Conservation (phyloP, 2,329 filamentous ascomycete species). For the Pestalotiopsis sp. region DNA sequence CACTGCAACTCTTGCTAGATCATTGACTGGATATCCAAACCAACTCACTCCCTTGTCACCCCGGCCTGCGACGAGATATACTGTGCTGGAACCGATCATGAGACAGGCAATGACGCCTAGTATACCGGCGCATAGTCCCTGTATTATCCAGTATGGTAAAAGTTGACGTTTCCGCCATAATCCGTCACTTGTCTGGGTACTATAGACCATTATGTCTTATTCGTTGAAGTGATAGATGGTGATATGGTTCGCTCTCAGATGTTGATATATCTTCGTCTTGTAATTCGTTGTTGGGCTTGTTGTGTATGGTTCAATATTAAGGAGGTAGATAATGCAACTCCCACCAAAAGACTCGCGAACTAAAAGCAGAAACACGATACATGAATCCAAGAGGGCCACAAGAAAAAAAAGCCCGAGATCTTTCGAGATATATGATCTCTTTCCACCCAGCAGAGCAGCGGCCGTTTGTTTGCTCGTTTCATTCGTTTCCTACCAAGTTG, state of each 20-base stretch:
- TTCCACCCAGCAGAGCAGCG: background rate
- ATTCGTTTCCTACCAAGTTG: background rate
- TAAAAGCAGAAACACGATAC: background rate
- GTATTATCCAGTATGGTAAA: slow-evolving; percentile 21
- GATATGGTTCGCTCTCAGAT: background rate
- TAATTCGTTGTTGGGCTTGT: background rate
- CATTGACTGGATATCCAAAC: slow-evolving; percentile 10
- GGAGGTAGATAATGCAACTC: background rate
- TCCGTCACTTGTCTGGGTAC: slow-evolving; percentile 16
- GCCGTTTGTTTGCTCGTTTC: background rate
- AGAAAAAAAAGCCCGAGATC: background rate
- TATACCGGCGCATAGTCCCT: slow-evolving; percentile 14
- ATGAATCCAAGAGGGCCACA: background rate
- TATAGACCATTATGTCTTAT: background rate
- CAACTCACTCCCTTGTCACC: background rate
- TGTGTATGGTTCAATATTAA: background rate
- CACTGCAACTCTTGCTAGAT: slow-evolving; percentile 11
- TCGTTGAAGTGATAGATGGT: background rate
- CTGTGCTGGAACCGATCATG: slow-evolving; percentile 12
- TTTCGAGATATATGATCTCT: background rate
- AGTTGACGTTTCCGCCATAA: slow-evolving; percentile 22
- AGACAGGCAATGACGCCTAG: slow-evolving; percentile 13
- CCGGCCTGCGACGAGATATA: background rate
- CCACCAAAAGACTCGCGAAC: background rate
- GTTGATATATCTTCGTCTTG: background rate